A percentile compares a stretch with the other conserved stretches of the same genome.
Conservation (phyloP, 495 filamentous ascomycete genomes). For the Delitschia confertaspora region DNA sequence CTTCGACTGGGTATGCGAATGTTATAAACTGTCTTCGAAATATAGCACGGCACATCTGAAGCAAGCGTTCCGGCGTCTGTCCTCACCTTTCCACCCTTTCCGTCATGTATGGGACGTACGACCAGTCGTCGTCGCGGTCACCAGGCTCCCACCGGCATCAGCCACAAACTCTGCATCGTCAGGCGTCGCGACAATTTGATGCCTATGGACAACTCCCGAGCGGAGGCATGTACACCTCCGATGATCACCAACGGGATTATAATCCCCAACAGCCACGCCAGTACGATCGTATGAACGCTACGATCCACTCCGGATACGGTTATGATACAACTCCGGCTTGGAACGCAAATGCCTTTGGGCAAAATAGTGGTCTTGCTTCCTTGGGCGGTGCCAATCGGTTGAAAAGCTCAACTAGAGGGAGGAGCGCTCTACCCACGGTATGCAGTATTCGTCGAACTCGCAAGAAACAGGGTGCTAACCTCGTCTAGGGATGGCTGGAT, state of each 20-base stretch:
- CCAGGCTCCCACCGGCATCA: conserved; percentile 54
- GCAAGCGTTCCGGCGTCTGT: background rate
- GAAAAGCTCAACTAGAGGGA: conserved; percentile 15
- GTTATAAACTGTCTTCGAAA: conserved; percentile 12
- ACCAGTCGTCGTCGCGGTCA: conserved; percentile 47
- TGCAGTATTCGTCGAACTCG: background rate
- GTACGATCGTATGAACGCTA: conserved; percentile 27
- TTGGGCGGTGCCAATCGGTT: conserved; percentile 21
- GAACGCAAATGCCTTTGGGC: conserved; percentile 26
- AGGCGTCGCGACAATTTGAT: conserved; percentile 61
- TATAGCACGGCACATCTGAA: too few relatives aligned
- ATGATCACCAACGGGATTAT: conserved; percentile 25
- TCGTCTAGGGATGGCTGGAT: conserved; percentile 28
- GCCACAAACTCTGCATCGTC: conserved; percentile 56
- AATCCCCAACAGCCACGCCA: conserved; percentile 18
- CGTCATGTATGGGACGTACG: conserved; percentile 49
- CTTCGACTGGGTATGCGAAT: conserved; percentile 19
- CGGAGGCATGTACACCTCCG: conserved; percentile 26
- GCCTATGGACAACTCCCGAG: conserved; percentile 26
- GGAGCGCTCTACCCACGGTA: conserved; percentile 26
- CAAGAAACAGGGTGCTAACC: too few relatives aligned
- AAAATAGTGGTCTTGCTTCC: conserved; percentile 17
- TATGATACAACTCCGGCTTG: conserved; percentile 12
- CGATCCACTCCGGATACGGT: conserved; percentile 22
- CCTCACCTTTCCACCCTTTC: conserved; percentile 46